These are phyloP conservation scores for Aspergillus sp. DNA, from an alignment of 2,329 filamentous ascomycete species.

Conservation along the genomic window DNA sequence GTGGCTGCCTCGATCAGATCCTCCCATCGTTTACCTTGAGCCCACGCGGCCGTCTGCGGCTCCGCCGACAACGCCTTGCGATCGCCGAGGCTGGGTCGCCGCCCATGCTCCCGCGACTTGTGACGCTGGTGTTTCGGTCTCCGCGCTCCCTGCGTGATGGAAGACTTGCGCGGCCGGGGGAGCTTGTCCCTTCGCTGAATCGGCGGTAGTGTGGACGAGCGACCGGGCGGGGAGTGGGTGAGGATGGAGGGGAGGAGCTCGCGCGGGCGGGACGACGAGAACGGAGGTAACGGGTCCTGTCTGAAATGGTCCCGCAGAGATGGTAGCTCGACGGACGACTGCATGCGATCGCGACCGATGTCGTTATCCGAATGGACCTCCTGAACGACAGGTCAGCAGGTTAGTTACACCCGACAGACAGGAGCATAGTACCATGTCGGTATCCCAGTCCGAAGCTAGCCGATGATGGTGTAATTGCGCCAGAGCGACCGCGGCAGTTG, in stretches of 20 bases:
- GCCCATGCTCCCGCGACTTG: slow-evolving; percentile 64
- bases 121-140: slow-evolving; percentile 72
- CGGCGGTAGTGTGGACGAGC: slow-evolving; percentile 80
- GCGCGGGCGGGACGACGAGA: slow-evolving; percentile 53
- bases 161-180: slow-evolving; percentile 71
- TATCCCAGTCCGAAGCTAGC: slow-evolving; percentile 66
- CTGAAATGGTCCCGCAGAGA: slow-evolving; percentile 60
- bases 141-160: slow-evolving; percentile 68
- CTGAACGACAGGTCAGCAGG: slow-evolving; percentile 34
- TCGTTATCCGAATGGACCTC: slow-evolving; percentile 66
- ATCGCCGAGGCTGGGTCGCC: slow-evolving; percentile 63
- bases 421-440: slow-evolving; percentile 58
- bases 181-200: slow-evolving; percentile 64
- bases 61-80: slow-evolving; percentile 82
- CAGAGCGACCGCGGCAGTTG: slow-evolving; percentile 74
- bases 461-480: slow-evolving; percentile 77
- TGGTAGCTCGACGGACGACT: slow-evolving; percentile 60
- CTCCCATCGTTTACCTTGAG: slow-evolving; percentile 84
- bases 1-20: slow-evolving; percentile 92
- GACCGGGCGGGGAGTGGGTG: slow-evolving; percentile 66
- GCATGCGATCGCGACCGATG: slow-evolving; percentile 53
- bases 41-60: slow-evolving; percentile 61
- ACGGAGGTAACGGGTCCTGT: slow-evolving; percentile 61
- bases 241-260: slow-evolving; percentile 77
- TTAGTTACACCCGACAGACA: background rate